Evolutionary conservation across 2,329 filamentous ascomycete genomes (phyloP).

Genomic region (Alternaria brassicicola): DNA sequence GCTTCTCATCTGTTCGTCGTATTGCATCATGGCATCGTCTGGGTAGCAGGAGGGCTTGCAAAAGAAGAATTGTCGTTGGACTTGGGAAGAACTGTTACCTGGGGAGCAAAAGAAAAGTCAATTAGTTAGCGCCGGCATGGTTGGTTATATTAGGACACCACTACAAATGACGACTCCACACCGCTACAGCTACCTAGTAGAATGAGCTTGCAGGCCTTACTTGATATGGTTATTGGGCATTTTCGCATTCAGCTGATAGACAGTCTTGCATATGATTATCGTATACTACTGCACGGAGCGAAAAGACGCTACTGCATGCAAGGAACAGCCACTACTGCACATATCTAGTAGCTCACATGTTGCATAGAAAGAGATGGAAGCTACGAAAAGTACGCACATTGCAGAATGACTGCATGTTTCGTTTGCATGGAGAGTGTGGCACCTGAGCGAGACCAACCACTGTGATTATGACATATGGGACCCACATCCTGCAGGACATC

Average conservation of each 20-base stretch:
- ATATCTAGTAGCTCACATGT: background rate
- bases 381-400: background rate
- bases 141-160: background rate
- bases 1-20: background rate
- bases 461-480: background rate
- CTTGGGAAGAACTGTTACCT: background rate
- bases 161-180: background rate
- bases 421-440: background rate
- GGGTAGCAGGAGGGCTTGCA: background rate
- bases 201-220: background rate
- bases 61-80: background rate
- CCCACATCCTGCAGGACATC: background rate
- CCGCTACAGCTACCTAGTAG: background rate
- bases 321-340: too few relatives aligned
- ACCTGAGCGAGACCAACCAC: too few relatives aligned
- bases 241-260: background rate
- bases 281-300: background rate
- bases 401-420: background rate
- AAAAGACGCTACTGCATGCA: background rate
- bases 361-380: background rate
- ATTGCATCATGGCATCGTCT: background rate
- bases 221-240: background rate
- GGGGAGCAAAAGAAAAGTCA: background rate
- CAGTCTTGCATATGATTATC: background rate
- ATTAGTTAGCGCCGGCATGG: background rate